Evolutionary conservation across 352 stramenopile species (phyloP).

Genomic region (Phytopythium litorale): DNA sequence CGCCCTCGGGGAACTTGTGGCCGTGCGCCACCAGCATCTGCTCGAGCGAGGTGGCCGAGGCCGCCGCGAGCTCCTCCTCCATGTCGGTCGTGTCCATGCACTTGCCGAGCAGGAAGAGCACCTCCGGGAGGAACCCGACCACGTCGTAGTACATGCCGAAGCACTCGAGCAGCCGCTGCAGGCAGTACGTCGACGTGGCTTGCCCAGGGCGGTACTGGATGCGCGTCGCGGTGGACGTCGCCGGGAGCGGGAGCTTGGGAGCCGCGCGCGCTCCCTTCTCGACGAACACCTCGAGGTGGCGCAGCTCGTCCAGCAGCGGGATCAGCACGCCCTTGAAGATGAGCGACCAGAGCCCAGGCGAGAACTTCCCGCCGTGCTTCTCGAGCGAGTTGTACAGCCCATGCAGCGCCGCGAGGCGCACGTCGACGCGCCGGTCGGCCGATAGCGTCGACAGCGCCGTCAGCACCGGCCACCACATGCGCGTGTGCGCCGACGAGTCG

Average conservation of each 20-base stretch:
- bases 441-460: slow-evolving; percentile 94
- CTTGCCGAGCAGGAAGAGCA: slow-evolving; percentile 71
- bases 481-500: slow-evolving; percentile 62
- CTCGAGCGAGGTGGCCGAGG: slow-evolving; percentile 55
- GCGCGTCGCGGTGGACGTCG: slow-evolving; percentile 11
- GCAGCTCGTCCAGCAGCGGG: slow-evolving; percentile 74
- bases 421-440: slow-evolving; percentile 85
- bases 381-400: slow-evolving; percentile 75
- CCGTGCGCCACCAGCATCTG: slow-evolving; percentile 67
- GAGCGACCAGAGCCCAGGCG: slow-evolving; percentile 67
- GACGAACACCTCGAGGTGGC: slow-evolving; percentile 58
- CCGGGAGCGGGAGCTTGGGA: slow-evolving; percentile 38
- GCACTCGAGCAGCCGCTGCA: slow-evolving; percentile 58
- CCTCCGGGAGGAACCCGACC: slow-evolving; percentile 71
- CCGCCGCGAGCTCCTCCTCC: slow-evolving; percentile 64
- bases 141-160: slow-evolving; percentile 82
- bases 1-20: slow-evolving; percentile 75
- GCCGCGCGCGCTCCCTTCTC: slow-evolving; percentile 33
- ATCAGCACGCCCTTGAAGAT: slow-evolving; percentile 88
- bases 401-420: slow-evolving; percentile 75
- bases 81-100: slow-evolving; percentile 74
- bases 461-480: slow-evolving; percentile 95
- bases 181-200: slow-evolving; percentile 60
- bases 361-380: slow-evolving; percentile 69
- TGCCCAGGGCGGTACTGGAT: slow-evolving; percentile 41